These are phyloP conservation scores for Amylocystis lapponica DNA, from an alignment of 768 basidiomycete species.

Conservation along the genomic window DNA sequence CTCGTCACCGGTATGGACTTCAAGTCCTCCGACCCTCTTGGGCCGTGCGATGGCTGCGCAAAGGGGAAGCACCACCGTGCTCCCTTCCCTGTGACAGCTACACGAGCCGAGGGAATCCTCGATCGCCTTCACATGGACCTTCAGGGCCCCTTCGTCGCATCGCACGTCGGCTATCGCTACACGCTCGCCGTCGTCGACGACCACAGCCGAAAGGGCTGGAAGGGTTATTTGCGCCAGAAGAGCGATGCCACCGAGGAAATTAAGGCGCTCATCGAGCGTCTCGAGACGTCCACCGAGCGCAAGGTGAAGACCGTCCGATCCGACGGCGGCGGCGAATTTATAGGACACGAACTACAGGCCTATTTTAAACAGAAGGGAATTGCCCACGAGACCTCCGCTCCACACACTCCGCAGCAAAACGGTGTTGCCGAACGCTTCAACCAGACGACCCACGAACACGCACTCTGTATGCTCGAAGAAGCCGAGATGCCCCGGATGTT, in stretches of 20 bases:
- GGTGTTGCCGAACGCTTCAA: slow-evolving; percentile 37
- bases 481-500: slow-evolving; percentile 2
- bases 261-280: slow-evolving; percentile 24
- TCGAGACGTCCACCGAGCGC: slow-evolving; percentile 19
- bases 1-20: slow-evolving; percentile 14
- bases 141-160: slow-evolving; percentile 9
- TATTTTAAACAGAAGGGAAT: no score
- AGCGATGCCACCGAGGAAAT: slow-evolving; percentile 19
- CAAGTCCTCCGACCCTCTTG: no score
- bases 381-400: no score
- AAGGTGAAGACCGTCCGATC: slow-evolving; percentile 15
- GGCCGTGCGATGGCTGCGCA: no score
- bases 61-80: no score
- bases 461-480: slow-evolving; percentile 25
- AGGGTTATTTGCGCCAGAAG: no score
- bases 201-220: no score
- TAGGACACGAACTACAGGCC: no score
- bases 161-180: slow-evolving; percentile 4
- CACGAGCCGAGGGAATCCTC: no score
- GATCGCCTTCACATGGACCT: slow-evolving; percentile 23
- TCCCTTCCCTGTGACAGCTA: no score
- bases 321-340: slow-evolving; percentile 23
- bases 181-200: slow-evolving; percentile 10
- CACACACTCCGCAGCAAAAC: no score
- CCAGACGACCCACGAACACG: no score